Conservation (phyloP, 805 yeast genomes). For the Candida maesae region DNA sequence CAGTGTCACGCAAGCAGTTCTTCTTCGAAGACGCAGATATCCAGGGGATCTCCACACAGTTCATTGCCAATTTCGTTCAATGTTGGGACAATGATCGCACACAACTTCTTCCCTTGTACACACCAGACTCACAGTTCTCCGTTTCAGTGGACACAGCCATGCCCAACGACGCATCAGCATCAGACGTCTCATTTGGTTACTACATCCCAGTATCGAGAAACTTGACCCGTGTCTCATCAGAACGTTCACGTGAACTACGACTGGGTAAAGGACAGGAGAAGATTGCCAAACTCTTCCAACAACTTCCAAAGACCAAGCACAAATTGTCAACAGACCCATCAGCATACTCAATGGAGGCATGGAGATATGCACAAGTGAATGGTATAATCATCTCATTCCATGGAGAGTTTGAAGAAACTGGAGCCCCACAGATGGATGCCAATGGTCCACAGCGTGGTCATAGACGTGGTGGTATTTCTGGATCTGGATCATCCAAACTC, state of each 20-base stretch:
- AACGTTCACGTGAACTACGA: slow-evolving; percentile 52
- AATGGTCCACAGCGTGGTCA: slow-evolving; percentile 21
- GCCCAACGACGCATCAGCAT: slow-evolving; percentile 41
- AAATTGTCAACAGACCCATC: slow-evolving; percentile 58
- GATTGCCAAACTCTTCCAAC: slow-evolving; percentile 56
- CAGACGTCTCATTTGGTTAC: slow-evolving; percentile 51
- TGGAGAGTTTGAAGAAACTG: slow-evolving; percentile 76
- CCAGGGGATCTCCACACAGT: slow-evolving; percentile 68
- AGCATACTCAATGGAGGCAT: slow-evolving; percentile 72
- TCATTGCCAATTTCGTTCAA: slow-evolving; percentile 68
- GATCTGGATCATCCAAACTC: slow-evolving; percentile 33
- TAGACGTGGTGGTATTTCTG: slow-evolving; percentile 28
- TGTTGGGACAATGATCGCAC: slow-evolving; percentile 79
- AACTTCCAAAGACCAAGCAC: slow-evolving; percentile 79
- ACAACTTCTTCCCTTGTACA: slow-evolving; percentile 69
- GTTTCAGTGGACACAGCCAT: slow-evolving; percentile 69
- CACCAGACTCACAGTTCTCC: slow-evolving; percentile 82
- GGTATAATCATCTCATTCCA: slow-evolving; percentile 80
- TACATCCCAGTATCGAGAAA: slow-evolving; percentile 78
- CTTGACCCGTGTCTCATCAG: slow-evolving; percentile 53
- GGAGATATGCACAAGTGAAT: slow-evolving; percentile 63
- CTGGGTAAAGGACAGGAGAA: slow-evolving; percentile 66
- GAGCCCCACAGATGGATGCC: slow-evolving; percentile 43
- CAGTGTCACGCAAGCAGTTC: slow-evolving; percentile 53
- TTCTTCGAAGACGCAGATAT: slow-evolving; percentile 80